Base-by-base conservation (phyloP, 2,329 filamentous ascomycete species). In the Cercospora berteroae region DNA sequence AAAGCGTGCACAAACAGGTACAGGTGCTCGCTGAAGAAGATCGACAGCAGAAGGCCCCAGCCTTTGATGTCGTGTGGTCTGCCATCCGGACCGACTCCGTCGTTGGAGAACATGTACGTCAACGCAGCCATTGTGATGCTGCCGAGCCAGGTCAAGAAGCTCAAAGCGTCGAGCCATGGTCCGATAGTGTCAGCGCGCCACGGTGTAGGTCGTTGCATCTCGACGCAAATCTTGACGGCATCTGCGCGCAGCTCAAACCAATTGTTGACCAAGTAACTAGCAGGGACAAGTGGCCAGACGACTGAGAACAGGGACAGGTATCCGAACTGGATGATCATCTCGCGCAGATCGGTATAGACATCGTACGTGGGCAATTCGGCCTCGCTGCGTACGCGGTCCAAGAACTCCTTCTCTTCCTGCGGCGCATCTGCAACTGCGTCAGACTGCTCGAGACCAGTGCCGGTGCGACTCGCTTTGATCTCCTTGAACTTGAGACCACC, bases 191-290 rank as follows among this genome's bases (percentile, higher is more conserved):
- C 95, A 1, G 93, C 89, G 63, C 95, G 88, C 86, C 91, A 93
- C 0, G 95, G 95, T 42, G 92, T 92, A 0, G 95, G 95, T 3
- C 95, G 89, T 75, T 94, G 90, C 83, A 92, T 94, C 78, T 94
- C 90, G 58, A 93, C 85, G 65, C 93, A 93, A 74, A 98, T 96
- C 79, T 99, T 99, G 81, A 97, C 86, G 2, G 94, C 94, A 77
- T 99, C 95, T 0, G 92, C 92, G 50, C 95, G 91, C 44, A 98
- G 86, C 78, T 98, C 95, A 66, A 99, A 83, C 93, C 94, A 98
- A 81, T 98, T 96, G 81, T 98, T 98, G 79, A 95, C 83, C 12
- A 98, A 82, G 82, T 98, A 98, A 1, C 91, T 94, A 65, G 93
- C 85, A 1, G 91, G 90, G 0, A 94, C 94, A n/a, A 98, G 83